A percentile compares a stretch with the other conserved stretches of the same genome.
Evolutionary conservation across 2,329 filamentous ascomycete genomes (phyloP).

Genomic region (Arthroderma sp.): DNA sequence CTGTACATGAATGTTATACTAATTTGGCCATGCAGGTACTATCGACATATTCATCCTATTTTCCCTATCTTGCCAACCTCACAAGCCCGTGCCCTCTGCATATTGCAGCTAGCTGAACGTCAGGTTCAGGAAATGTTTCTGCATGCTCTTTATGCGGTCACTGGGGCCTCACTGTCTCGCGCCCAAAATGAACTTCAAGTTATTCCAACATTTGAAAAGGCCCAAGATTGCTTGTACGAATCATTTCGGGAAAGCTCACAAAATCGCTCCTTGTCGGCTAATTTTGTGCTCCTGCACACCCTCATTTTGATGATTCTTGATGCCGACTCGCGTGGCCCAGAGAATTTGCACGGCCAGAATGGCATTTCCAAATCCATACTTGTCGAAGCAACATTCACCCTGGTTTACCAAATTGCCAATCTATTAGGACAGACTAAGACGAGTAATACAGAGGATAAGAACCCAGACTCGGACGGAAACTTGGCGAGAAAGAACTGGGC

Average conservation of each 20-base stretch:
- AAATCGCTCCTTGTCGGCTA: conserved; percentile 22
- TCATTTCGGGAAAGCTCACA: conserved; percentile 25
- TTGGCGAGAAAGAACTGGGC: conserved; percentile 29
- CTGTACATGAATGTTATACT: neutral
- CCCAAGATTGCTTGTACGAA: conserved; percentile 27
- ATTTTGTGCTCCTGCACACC: conserved; percentile 30
- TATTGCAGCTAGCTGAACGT: conserved; percentile 27
- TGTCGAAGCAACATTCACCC: conserved; percentile 26
- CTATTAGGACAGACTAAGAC: conserved; percentile 25
- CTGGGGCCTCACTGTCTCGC: conserved; percentile 24
- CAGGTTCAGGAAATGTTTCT: conserved; percentile 29
- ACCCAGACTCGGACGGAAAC: conserved; percentile 29
- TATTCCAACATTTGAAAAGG: conserved; percentile 23
- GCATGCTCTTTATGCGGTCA: conserved; percentile 27
- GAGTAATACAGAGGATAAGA: conserved; percentile 19
- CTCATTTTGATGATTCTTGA: conserved; percentile 31
- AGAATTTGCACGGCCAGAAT: conserved; percentile 29
- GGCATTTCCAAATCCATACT: conserved; percentile 27
- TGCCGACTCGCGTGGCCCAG: conserved; percentile 28
- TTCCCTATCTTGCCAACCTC: conserved; percentile 30
- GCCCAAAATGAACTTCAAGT: conserved; percentile 22
- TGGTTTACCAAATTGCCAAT: conserved; percentile 28
- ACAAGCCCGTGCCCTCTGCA: conserved; percentile 23
- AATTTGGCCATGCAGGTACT: conserved; percentile 20
- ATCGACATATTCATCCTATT: conserved; percentile 27